A percentile compares a stretch with the other conserved stretches of the same genome.
Conservation (phyloP, 805 yeast species). For the Suhomyces sp. region DNA sequence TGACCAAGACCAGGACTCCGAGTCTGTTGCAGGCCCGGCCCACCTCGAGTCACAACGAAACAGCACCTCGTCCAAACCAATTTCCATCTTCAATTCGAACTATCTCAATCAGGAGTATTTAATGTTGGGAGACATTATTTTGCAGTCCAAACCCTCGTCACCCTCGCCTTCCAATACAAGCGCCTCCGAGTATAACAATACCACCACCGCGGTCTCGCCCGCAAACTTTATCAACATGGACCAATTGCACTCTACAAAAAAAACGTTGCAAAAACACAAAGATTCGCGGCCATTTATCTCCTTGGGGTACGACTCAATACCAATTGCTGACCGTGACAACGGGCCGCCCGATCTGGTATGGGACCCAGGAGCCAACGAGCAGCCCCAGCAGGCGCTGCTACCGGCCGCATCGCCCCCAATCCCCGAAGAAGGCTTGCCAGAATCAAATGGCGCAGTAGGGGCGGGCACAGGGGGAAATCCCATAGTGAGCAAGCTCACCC, state of each 20-base stretch:
- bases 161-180: constrained; percentile 37
- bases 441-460: background rate
- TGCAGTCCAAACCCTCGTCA: constrained; percentile 38
- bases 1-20: constrained; percentile 10
- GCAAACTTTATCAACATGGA: constrained; percentile 1
- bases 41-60: background rate
- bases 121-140: constrained; percentile 48
- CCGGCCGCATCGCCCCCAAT: background rate
- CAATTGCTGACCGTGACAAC: background rate
- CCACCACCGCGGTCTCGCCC: background rate
- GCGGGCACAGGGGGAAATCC: background rate
- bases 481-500: constrained; percentile 5
- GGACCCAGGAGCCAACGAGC: background rate
- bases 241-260: background rate
- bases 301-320: constrained; percentile 22
- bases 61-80: constrained; percentile 11
- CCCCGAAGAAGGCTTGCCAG: background rate
- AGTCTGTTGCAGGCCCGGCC: constrained; percentile 12
- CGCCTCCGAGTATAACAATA: constrained; percentile 12
- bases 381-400: background rate
- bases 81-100: constrained; percentile 36
- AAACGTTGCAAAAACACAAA: constrained; percentile 10
- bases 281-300: constrained; percentile 43
- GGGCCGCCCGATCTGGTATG: background rate
- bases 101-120: constrained; percentile 51